Percentiles rank a stretch among this genome's conserved stretches.
Conservation (phyloP, 75 land plant genomes). For the Larix kaempferi region DNA sequence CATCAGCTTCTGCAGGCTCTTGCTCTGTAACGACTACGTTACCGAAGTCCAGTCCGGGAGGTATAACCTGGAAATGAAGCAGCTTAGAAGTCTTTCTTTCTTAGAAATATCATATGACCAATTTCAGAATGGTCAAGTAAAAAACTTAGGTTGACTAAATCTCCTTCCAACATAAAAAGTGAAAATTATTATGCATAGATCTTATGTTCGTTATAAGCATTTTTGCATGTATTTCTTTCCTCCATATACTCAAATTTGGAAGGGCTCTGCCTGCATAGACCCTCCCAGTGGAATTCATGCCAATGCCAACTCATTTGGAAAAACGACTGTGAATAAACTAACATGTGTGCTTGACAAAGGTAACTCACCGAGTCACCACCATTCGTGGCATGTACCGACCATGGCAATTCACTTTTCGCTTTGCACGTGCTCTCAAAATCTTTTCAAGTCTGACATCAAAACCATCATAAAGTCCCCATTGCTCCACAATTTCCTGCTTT, state of each 20-base stretch:
- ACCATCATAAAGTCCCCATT: conserved; percentile 94
- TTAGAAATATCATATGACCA: neutral
- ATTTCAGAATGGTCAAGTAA: neutral
- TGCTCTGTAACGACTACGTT: too few species aligned
- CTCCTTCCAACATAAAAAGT: neutral
- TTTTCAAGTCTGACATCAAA: conserved; percentile 83
- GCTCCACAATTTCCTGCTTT: conserved; percentile 86
- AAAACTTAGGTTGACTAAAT: neutral
- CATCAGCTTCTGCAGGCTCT: conserved; percentile 10
- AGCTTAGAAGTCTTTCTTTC: neutral
- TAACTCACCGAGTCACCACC: conserved; percentile 80
- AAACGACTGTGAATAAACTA: neutral
- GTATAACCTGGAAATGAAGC: conserved; percentile 40
- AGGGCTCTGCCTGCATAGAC: neutral
- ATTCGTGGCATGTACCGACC: conserved; percentile 89
- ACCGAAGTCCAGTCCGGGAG: too few species aligned
- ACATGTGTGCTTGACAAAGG: neutral
- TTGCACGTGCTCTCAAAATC: conserved; percentile 59
- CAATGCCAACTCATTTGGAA: neutral
- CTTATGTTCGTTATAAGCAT: neutral
- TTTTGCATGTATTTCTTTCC: neutral
- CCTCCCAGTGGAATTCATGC: neutral
- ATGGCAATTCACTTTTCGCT: conserved; percentile 69
- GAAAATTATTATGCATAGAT: neutral
- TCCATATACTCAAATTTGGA: too few species aligned